phyloP scores from a whole-genome alignment of 179 eudicot species.

The Beta macrorhiza region DNA sequence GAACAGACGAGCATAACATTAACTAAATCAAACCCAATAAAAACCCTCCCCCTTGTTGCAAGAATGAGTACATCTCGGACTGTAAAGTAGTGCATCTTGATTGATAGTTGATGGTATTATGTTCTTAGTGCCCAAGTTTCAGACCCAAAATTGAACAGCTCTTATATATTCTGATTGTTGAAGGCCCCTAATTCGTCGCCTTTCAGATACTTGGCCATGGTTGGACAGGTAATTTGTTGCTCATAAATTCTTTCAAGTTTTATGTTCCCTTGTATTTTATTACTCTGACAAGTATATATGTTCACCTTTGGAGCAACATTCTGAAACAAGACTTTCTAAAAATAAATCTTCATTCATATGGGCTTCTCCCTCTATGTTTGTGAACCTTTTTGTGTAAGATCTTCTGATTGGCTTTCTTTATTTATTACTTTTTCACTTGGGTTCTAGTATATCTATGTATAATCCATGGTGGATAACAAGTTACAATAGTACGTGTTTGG shows the following conservation, averaged over 20 bases:
- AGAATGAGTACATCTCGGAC: too few species aligned
- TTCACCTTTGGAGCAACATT: background rate
- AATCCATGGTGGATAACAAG: background rate
- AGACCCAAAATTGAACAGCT: background rate
- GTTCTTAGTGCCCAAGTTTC: background rate
- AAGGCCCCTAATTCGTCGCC: background rate
- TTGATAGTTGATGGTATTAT: background rate
- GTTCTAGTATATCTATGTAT: background rate
- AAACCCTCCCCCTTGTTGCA: too few species aligned
- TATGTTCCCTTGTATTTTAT: background rate
- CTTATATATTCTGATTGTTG: background rate
- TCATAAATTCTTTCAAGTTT: conserved; percentile 7
- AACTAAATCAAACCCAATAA: too few species aligned
- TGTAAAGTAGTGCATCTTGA: background rate
- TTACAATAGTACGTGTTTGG: background rate
- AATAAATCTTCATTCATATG: background rate
- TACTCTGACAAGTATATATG: background rate
- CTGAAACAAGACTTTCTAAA: background rate
- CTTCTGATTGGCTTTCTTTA: background rate
- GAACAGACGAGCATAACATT: too few species aligned
- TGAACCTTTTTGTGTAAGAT: background rate
- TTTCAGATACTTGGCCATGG: conserved; percentile 1
- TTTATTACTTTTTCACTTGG: too few species aligned
- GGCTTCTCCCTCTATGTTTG: background rate
- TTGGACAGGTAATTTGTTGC: conserved; percentile 14